These are phyloP conservation scores for Entomortierella parvispora DNA, from an alignment of 192 early-diverging fungal genomes.

Conservation along the genomic window DNA sequence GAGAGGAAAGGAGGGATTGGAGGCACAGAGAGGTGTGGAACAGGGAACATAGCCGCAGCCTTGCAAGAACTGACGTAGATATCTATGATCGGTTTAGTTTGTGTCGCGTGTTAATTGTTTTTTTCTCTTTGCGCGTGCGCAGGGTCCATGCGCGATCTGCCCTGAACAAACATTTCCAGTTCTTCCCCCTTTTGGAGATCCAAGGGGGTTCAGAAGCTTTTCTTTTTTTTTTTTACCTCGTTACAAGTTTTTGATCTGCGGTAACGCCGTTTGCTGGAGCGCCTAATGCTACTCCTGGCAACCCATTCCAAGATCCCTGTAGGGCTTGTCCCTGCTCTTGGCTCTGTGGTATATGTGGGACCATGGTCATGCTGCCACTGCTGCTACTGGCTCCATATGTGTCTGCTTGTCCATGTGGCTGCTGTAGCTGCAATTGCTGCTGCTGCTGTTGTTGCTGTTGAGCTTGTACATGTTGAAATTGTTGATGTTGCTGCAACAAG, in stretches of 20 bases:
- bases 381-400: neutral
- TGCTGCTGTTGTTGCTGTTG: neutral
- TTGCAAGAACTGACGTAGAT: slow-evolving; percentile 45
- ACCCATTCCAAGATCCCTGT: too few species aligned
- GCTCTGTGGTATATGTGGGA: too few species aligned
- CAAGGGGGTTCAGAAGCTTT: neutral
- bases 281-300: neutral
- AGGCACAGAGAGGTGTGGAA: slow-evolving; percentile 30
- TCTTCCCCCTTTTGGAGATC: neutral
- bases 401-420: neutral
- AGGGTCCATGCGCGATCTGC: too few species aligned
- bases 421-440: neutral
- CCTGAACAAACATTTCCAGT: too few species aligned
- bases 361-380: neutral
- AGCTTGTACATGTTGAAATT: slow-evolving; percentile 3
- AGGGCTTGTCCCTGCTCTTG: too few species aligned
- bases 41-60: slow-evolving; percentile 26
- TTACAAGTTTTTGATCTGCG: slow-evolving; percentile 25
- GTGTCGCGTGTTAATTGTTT: neutral
- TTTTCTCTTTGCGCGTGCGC: neutral
- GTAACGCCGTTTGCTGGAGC: neutral
- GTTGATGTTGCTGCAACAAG: neutral
- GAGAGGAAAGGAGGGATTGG: slow-evolving; percentile 26
- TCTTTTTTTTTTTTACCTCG: slow-evolving; percentile 26
- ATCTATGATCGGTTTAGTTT: neutral